Evolutionary conservation across 345 rosid species (phyloP).

Genomic region (Salix arbutifolia): DNA sequence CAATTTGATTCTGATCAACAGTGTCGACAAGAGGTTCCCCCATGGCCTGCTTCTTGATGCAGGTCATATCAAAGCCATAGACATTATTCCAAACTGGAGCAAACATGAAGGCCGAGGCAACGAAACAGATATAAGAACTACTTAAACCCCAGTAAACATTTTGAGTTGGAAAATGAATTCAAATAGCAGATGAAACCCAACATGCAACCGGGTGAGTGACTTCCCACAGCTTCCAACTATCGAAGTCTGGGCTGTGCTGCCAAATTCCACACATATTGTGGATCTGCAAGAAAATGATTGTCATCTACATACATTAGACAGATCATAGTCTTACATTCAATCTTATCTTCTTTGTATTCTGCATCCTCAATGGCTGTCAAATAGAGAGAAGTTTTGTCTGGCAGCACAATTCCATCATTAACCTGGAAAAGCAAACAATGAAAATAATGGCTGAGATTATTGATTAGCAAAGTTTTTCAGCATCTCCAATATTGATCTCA

Average conservation of each 20-base stretch:
- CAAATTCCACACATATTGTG: background rate
- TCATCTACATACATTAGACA: background rate
- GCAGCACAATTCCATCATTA: slow-evolving; percentile 73
- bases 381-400: slow-evolving; percentile 86
- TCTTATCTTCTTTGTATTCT: slow-evolving; percentile 90
- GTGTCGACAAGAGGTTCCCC: slow-evolving; percentile 97
- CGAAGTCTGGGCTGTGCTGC: background rate
- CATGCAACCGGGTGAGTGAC: background rate
- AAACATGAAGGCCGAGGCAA: slow-evolving; percentile 1
- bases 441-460: background rate
- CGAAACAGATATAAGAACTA: slow-evolving; percentile 3
- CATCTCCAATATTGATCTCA: background rate
- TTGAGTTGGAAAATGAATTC: background rate
- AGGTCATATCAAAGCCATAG: slow-evolving; percentile 94
- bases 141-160: background rate
- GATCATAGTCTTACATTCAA: slow-evolving; percentile 60
- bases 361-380: slow-evolving; percentile 96
- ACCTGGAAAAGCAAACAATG: slow-evolving; percentile 39
- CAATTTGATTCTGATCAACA: slow-evolving; percentile 89
- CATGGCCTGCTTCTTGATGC: slow-evolving; percentile 96
- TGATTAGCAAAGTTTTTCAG: background rate
- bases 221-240: background rate
- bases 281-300: background rate
- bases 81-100: slow-evolving; percentile 90
- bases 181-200: background rate